Base-by-base conservation (phyloP, 2,329 filamentous ascomycete genomes). In the Raffaelea deltoideospora region DNA sequence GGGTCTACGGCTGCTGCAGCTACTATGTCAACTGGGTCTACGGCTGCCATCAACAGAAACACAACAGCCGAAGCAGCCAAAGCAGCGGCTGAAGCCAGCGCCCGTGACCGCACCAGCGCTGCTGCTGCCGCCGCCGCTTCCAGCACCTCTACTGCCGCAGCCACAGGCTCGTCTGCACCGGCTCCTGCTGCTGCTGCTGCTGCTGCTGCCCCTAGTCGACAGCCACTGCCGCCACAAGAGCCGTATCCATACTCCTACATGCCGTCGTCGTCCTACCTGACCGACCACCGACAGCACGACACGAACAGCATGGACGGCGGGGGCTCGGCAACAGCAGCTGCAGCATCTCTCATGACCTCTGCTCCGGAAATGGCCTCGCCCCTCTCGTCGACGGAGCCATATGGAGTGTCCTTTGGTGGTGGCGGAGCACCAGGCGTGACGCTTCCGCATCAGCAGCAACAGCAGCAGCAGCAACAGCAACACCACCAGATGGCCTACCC, bases 391-490 rank as follows among this genome's bases (percentile, higher is more conserved):
- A n/a, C n/a, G n/a, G n/a, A n/a, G n/a, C n/a, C n/a, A n/a, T n/a
- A n/a, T n/a, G n/a, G n/a, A n/a, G n/a, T n/a, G n/a, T n/a, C n/a
- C n/a, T n/a, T n/a, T n/a, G n/a, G n/a, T n/a, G n/a, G n/a, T n/a
- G n/a, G n/a, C n/a, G n/a, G n/a, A n/a, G n/a, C n/a, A n/a, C n/a
- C n/a, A n/a, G n/a, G n/a, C n/a, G n/a, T n/a, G n/a, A n/a, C n/a
- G n/a, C n/a, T n/a, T n/a, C n/a, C n/a, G 10, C 28, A 30, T 10
- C 28, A 30, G 14, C 39, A 39, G 23, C 37, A 44, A 30, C 48
- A 50, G 33, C 45, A 47, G 32, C 46, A 41, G 14, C 34, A 43
- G 29, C 43, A 43, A 17, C 49, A 45, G 26, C 48, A 48, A 21
- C 48, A 47, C 8, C 18, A 18, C n/a, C n/a, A 15, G 3, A 3